phyloP scores from a whole-genome alignment of 768 basidiomycete species.

The Amanita jacksonii region DNA sequence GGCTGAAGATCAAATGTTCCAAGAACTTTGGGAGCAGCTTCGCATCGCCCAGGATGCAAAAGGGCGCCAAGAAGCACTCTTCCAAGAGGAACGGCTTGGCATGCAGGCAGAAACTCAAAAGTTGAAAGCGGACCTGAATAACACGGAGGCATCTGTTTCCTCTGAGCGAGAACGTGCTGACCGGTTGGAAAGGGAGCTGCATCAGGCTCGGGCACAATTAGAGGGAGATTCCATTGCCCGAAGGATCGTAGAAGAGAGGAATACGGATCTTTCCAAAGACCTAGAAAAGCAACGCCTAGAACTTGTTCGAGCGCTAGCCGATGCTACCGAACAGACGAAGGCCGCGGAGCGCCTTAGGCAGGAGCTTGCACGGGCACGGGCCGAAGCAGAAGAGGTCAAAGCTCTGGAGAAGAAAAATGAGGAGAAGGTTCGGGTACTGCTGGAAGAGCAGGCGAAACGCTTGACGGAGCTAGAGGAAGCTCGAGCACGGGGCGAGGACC shows the following conservation, averaged over 20 bases:
- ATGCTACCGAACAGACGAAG: conserved; percentile 59
- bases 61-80: conserved; percentile 41
- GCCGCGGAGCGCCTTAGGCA: conserved; percentile 49
- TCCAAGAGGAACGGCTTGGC: conserved; percentile 48
- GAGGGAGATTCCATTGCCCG: conserved; percentile 56
- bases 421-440: conserved; percentile 49
- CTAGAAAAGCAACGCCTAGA: conserved; percentile 45
- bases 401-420: conserved; percentile 54
- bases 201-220: conserved; percentile 48
- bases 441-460: conserved; percentile 70
- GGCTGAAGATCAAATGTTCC: conserved; percentile 66
- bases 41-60: conserved; percentile 48
- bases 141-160: conserved; percentile 25
- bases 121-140: conserved; percentile 36
- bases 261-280: conserved; percentile 44
- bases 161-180: conserved; percentile 45
- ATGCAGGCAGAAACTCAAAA: conserved; percentile 49
- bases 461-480: conserved; percentile 69
- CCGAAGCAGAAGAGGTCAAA: conserved; percentile 62
- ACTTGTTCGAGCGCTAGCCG: conserved; percentile 48
- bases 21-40: conserved; percentile 63
- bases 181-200: conserved; percentile 54
- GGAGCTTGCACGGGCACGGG: conserved; percentile 50
- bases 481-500: conserved; percentile 59
- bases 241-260: conserved; percentile 55